Evolutionary conservation across 2,329 filamentous ascomycete genomes (phyloP).

Genomic region (Phaeosphaeria sp.): DNA sequence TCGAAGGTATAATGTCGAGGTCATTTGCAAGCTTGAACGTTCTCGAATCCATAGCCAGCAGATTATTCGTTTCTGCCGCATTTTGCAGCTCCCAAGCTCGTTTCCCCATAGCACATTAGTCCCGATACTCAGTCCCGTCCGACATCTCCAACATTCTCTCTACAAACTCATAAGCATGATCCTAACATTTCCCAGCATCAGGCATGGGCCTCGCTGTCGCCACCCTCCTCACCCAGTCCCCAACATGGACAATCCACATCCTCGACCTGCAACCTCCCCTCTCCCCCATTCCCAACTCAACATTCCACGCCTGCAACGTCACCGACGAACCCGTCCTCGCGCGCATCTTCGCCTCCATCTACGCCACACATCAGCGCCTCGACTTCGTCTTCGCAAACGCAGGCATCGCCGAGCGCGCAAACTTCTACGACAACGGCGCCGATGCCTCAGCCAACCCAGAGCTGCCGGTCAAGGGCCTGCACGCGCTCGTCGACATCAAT

Average conservation of each 20-base stretch:
- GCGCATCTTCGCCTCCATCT: slow-evolving; percentile 45
- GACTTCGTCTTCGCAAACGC: slow-evolving; percentile 60
- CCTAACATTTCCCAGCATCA: slow-evolving; percentile 36
- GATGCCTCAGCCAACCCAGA: slow-evolving; percentile 12
- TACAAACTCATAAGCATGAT: neutral
- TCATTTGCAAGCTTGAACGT: too few species aligned
- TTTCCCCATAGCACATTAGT: too few species aligned
- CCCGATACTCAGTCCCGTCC: too few species aligned
- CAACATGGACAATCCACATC: slow-evolving; percentile 49
- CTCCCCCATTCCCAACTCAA: slow-evolving; percentile 30
- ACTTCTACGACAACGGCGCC: slow-evolving; percentile 42
- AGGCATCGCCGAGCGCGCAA: slow-evolving; percentile 50
- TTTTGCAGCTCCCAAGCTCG: too few species aligned
- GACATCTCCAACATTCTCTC: neutral
- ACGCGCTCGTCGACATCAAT: slow-evolving; percentile 50
- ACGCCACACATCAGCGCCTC: slow-evolving; percentile 39
- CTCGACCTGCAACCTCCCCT: slow-evolving; percentile 48
- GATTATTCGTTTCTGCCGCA: neutral
- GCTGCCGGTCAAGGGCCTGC: slow-evolving; percentile 28
- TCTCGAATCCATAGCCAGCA: neutral
- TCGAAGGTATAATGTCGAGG: too few species aligned
- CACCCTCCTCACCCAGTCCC: slow-evolving; percentile 39
- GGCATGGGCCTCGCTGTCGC: slow-evolving; percentile 53
- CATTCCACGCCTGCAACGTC: slow-evolving; percentile 48
- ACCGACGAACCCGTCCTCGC: slow-evolving; percentile 43